Percentiles rank a stretch among this genome's conserved stretches.
Evolutionary conservation across 2,329 filamentous ascomycete genomes (phyloP).

Genomic region (Ascochyta koolunga): DNA sequence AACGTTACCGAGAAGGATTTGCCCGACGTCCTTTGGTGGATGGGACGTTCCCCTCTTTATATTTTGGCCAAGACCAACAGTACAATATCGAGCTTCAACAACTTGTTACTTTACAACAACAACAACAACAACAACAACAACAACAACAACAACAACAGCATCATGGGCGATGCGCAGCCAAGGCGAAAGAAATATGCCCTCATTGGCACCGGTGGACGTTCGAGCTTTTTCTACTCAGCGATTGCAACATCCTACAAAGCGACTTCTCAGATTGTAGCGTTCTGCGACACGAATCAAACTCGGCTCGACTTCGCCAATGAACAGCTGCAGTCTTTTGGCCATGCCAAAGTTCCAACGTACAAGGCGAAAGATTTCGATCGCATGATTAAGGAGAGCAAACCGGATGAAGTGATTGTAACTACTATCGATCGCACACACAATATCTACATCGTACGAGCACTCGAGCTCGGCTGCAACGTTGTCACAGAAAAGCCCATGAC

Average conservation of each 20-base stretch:
- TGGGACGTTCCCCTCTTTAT: conserved; percentile 12
- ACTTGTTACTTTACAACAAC: not conserved
- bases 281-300: conserved; percentile 67
- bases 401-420: conserved; percentile 67
- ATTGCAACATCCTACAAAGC: conserved; percentile 60
- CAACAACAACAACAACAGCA: not conserved
- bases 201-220: conserved; percentile 64
- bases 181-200: conserved; percentile 55
- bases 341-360: conserved; percentile 60
- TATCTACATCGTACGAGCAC: conserved; percentile 64
- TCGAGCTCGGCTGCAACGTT: conserved; percentile 65
- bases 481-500: conserved; percentile 72
- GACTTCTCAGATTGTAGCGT: conserved; percentile 60
- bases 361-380: conserved; percentile 61
- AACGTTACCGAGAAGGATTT: conserved; percentile 11
- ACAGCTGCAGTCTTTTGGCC: conserved; percentile 55
- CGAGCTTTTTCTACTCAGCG: conserved; percentile 66
- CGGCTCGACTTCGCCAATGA: conserved; percentile 64
- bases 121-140: too few species aligned
- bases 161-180: conserved; percentile 16
- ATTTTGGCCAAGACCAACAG: conserved; percentile 1
- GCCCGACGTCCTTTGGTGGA: conserved; percentile 13
- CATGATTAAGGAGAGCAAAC: conserved; percentile 63
- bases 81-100: not conserved
- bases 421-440: conserved; percentile 69